A percentile compares a stretch with the other conserved stretches of the same genome.
Evolutionary conservation across 345 rosid genomes (phyloP).

Genomic region (Abelmoschus esculentus): DNA sequence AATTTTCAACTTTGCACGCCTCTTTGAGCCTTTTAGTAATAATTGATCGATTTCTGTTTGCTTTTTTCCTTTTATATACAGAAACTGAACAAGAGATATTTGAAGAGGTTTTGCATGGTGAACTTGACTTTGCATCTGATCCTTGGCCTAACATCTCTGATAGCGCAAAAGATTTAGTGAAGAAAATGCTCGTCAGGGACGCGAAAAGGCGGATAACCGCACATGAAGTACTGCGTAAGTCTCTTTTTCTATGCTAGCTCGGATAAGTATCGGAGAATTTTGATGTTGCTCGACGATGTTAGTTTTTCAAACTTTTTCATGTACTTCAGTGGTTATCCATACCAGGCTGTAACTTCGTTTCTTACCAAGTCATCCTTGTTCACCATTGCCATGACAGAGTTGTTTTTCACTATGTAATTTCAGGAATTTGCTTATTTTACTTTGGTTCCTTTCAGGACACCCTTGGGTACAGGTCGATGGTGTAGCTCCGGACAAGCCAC

Average conservation of each 20-base stretch:
- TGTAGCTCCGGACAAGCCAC: too few relatives aligned
- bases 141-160: constrained; percentile 87
- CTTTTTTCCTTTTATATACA: background rate
- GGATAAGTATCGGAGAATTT: background rate
- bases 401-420: too few relatives aligned
- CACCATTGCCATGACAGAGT: too few relatives aligned
- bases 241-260: background rate
- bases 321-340: too few relatives aligned
- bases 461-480: too few relatives aligned
- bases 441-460: too few relatives aligned
- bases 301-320: too few relatives aligned
- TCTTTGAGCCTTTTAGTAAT: background rate
- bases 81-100: constrained; percentile 75
- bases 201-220: constrained; percentile 58
- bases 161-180: constrained; percentile 74
- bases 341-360: too few relatives aligned
- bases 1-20: background rate
- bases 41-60: background rate
- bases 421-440: too few relatives aligned
- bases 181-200: constrained; percentile 64
- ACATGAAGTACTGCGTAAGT: constrained; percentile 73
- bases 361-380: too few relatives aligned
- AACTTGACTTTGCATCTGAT: constrained; percentile 63
- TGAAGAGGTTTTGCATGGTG: constrained; percentile 65
- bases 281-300: too few relatives aligned